phyloP scores from a whole-genome alignment of 345 rosid species.

The Crucihimalaya himalaica region DNA sequence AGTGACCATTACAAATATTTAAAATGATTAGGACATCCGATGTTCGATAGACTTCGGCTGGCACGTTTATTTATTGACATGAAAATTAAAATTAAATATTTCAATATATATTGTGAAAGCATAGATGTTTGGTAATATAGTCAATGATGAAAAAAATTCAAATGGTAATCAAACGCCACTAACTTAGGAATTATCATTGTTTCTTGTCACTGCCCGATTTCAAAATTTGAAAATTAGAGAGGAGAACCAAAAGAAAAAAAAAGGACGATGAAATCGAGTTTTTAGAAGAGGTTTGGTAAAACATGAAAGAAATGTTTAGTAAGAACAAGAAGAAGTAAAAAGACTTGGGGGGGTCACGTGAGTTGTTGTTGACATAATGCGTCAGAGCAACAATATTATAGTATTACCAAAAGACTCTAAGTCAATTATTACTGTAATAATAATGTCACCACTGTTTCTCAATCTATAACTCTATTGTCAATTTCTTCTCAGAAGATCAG shows the following conservation, averaged over 20 bases:
- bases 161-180: conserved; percentile 29
- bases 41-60: too few species aligned
- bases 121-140: background rate
- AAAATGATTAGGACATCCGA: too few species aligned
- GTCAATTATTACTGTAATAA: conserved; percentile 43
- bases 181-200: conserved; percentile 27
- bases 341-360: conserved; percentile 29
- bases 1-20: too few species aligned
- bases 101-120: too few species aligned
- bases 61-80: too few species aligned
- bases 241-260: background rate
- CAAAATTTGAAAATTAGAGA: conserved; percentile 40
- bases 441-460: conserved; percentile 39
- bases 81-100: too few species aligned
- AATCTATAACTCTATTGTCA: conserved; percentile 26
- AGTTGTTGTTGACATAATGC: conserved; percentile 36
- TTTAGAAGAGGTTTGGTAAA: conserved; percentile 31
- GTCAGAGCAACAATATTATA: conserved; percentile 24
- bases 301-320: conserved; percentile 19
- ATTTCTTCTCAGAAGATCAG: conserved; percentile 35
- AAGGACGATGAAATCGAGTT: conserved; percentile 1
- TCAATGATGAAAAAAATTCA: conserved; percentile 15
- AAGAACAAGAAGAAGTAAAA: background rate
- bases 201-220: conserved; percentile 23
- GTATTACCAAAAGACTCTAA: conserved; percentile 20